Evolutionary conservation across 306 rosid genomes (phyloP), one percentile per base, ranked within the genome.

Genomic region (Hippophae rhamnoides): DNA sequence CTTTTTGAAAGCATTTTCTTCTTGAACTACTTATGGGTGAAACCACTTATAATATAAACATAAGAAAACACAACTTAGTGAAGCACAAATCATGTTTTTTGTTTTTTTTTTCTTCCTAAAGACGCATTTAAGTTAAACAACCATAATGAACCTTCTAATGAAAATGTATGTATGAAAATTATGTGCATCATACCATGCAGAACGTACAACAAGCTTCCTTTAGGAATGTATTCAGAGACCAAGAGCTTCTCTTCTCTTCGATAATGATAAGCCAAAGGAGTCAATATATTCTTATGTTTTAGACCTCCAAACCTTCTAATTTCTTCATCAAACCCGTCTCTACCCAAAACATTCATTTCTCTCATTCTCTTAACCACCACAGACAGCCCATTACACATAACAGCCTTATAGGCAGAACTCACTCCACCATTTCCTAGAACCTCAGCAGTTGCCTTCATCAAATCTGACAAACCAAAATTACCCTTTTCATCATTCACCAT

Each of bases 341-440:
- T 88, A 25, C 83, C 82, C 0, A 88, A 31, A 27, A 69, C 78
- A 60, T 88, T 85, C 81, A 88, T 75, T 61, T 88, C 99, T 59
- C 93, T 78, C 85, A 92, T 75, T 63, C 99, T 74, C 83, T 92
- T 88, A 38, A 92, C 99, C 58, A 89, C 99, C 59, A 92, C 96
- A 0, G 86, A 73, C 56, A 85, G 10, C 40, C 99, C 96, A 4
- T 43, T 79, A 0, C 60, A 5, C 99, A 92, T 81, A 10, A 82
- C 78, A 0, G 95, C 93, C 68, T 83, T 88, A 43, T 92, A 92
- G 1, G 95, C 82, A 0, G 95, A 92, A 0, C 96, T 93, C 70
- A 92, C 41, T 6, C 79, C 93, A 0, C 99, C 96, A 5, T 78
- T 85, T 46, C 99, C 99, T 0, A 92, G 57, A 31, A 92, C 96